Conservation (phyloP, 306 rosid genomes). For the Vachellia collinsii region DNA sequence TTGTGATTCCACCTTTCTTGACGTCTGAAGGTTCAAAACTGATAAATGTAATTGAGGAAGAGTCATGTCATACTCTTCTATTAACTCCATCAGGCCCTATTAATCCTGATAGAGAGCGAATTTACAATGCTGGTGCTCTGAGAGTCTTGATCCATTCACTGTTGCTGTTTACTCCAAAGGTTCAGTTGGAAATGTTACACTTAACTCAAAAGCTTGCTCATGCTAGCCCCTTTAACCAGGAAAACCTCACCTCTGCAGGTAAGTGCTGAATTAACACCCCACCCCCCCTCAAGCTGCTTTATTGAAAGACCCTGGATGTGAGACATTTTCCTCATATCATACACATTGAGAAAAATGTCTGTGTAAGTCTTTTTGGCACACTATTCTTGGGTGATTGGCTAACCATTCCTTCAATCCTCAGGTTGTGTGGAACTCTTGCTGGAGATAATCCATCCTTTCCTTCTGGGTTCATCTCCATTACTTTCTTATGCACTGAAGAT, state of each 20-base stretch:
- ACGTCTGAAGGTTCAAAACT: slow-evolving; percentile 61
- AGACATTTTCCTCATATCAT: too few relatives aligned
- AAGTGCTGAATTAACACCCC: slow-evolving; percentile 35
- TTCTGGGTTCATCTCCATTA: slow-evolving; percentile 67
- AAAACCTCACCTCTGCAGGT: slow-evolving; percentile 92
- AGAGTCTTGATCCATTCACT: slow-evolving; percentile 83
- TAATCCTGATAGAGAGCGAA: slow-evolving; percentile 76
- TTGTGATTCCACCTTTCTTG: slow-evolving; percentile 82
- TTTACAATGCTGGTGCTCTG: slow-evolving; percentile 90
- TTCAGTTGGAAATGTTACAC: slow-evolving; percentile 78
- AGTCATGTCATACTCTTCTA: slow-evolving; percentile 58
- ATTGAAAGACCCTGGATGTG: too few relatives aligned
- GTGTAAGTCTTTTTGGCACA: too few relatives aligned
- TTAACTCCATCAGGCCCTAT: slow-evolving; percentile 80
- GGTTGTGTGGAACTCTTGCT: slow-evolving; percentile 86
- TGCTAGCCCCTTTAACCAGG: slow-evolving; percentile 88
- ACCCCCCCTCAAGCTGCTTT: too few relatives aligned
- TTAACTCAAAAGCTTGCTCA: slow-evolving; percentile 78
- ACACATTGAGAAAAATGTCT: too few relatives aligned
- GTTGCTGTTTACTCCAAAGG: slow-evolving; percentile 87
- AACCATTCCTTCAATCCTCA: slow-evolving; percentile 38
- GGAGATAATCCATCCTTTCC: slow-evolving; percentile 69
- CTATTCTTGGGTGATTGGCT: too few relatives aligned
- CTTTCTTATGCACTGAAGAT: slow-evolving; percentile 68
- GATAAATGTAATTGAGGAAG: slow-evolving; percentile 51